These are phyloP conservation scores for Datura wrightii DNA, from an alignment of 257 asterid species.

Conservation along the genomic window DNA sequence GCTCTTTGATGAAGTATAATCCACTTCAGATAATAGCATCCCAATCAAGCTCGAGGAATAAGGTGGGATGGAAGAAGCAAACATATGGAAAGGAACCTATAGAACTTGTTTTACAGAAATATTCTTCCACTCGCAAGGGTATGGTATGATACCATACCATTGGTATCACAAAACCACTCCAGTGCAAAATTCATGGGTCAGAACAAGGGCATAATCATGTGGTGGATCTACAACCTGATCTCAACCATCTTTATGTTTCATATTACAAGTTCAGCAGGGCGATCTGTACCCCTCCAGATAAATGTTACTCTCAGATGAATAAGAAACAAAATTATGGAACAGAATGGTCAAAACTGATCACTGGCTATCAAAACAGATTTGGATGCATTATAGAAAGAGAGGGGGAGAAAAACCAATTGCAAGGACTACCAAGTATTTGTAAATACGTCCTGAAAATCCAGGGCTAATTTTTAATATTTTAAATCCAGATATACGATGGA, in stretches of 20 bases:
- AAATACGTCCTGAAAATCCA: not conserved
- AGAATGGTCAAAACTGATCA: not conserved
- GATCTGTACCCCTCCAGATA: not conserved
- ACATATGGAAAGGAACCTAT: too few species aligned
- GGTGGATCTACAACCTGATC: not conserved
- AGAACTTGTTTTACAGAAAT: too few species aligned
- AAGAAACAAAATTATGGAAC: not conserved
- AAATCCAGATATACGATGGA: not conserved
- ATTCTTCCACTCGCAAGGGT: not conserved
- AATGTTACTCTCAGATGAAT: not conserved
- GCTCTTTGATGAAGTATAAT: too few species aligned
- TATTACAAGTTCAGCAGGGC: not conserved
- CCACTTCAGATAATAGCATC: too few species aligned
- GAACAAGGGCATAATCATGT: not conserved
- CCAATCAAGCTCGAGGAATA: too few species aligned
- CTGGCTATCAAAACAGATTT: slow-evolving; percentile 1
- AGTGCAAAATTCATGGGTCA: not conserved
- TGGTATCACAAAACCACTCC: not conserved
- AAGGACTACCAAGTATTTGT: not conserved
- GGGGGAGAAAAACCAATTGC: not conserved
- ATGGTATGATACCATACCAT: not conserved
- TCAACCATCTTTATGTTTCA: not conserved
- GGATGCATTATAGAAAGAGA: not conserved
- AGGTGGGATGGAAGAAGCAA: too few species aligned
- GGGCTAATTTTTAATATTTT: not conserved